Conservation (phyloP, 768 basidiomycete genomes). For the Royoungia palumana region DNA sequence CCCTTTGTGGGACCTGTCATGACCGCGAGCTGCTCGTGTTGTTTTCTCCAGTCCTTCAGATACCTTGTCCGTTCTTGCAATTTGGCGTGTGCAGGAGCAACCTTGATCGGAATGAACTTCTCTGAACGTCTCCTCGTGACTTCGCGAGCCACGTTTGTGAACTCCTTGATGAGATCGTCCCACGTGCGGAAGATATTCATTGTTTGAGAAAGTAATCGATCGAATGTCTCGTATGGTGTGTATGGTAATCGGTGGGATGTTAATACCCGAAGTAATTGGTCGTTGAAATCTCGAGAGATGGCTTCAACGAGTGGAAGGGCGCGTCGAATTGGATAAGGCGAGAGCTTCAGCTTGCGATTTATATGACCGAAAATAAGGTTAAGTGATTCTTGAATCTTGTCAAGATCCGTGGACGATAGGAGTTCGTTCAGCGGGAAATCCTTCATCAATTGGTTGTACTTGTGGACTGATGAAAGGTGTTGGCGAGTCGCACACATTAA, state of each 20-base stretch:
- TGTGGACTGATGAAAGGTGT: conserved; percentile 69
- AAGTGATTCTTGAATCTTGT: conserved; percentile 90
- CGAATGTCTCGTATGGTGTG: conserved; percentile 92
- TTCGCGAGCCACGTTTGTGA: conserved; percentile 89
- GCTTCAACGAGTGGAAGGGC: conserved; percentile 97
- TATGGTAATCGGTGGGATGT: conserved; percentile 90
- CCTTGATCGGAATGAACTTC: conserved; percentile 96
- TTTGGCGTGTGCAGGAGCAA: conserved; percentile 85
- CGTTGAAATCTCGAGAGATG: conserved; percentile 96
- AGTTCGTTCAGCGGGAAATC: conserved; percentile 98
- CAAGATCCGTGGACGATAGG: conserved; percentile 92
- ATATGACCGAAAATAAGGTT: conserved; percentile 87
- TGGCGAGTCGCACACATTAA: not conserved
- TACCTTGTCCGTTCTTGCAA: conserved; percentile 86
- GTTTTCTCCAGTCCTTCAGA: conserved; percentile 89
- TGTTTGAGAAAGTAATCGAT: conserved; percentile 73
- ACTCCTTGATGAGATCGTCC: conserved; percentile 90
- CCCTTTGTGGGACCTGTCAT: conserved; percentile 97
- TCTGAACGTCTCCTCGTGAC: conserved; percentile 86
- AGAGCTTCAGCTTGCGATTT: conserved; percentile 92
- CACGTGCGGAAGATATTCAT: conserved; percentile 79
- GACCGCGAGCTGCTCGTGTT: conserved; percentile 94
- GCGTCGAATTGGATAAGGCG: conserved; percentile 94
- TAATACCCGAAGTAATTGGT: conserved; percentile 87
- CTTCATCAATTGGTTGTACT: conserved; percentile 98